Base-by-base conservation (phyloP, 2,329 filamentous ascomycete genomes). In the Arthrobotrys iridis region DNA sequence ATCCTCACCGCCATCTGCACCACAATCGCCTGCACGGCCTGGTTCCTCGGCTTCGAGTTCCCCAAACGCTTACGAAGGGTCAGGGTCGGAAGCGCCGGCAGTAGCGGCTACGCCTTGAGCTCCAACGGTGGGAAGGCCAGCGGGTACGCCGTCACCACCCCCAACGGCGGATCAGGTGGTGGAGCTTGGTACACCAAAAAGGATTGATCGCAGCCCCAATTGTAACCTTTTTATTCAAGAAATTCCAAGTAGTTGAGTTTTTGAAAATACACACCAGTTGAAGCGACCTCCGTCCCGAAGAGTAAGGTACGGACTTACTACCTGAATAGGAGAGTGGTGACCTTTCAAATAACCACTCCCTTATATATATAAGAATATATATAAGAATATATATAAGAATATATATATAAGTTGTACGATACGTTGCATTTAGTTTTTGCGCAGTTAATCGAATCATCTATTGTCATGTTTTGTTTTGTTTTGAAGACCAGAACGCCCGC, bases 31-130 rank as follows among this genome's bases (percentile, higher is more conserved):
- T 77, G 76, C 62, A 72, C 76, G 0, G 76, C 64, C 8, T 77
- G 71, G 71, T 77, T 75, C 35, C n/a, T 74, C 11, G 76, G 64
- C 1, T 77, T 73, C 50, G 76, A 77, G 30, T 77, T 77, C 50
- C 76, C 76, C 0, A 77, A 76, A 28, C 28, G 76, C 2, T 24
- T 77, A n/a, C 28, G 76, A 4, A 59, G 76, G 30, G 66, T 71
- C 5, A 64, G 66, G 7, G 33, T 62, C 10, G 76, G 71, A 5
- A 50, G 71, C 22, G 52, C 37, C 4, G 71, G 55, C 15, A 59
- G 71, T 18, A 70, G 76, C 52, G 59, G 76, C 10, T 67, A 76
- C 43, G 65, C 65, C 8, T 13, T 71, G 1, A 30, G 33, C 13
- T 20, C 20, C 11, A 71, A 55, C 28, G 57, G 48, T 20, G 58